Base-by-base conservation (phyloP, 176 grass and related monocot genomes). In the Triticum monococcum region DNA sequence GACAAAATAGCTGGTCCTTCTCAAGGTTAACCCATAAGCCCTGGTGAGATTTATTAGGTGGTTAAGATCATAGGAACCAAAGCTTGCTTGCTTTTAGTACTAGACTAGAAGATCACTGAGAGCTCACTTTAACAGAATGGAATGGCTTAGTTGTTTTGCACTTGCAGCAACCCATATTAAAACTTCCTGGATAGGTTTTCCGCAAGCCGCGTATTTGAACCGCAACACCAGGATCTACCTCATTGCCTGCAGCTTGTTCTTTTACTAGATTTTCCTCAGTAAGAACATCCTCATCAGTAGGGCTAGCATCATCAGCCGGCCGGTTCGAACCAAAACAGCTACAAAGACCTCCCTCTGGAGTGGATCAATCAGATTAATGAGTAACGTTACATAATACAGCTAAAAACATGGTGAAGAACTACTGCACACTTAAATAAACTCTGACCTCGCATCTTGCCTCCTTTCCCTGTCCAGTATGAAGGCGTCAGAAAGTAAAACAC, bases 11-110 rank as follows among this genome's bases (percentile, higher is more conserved):
- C 78, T 98, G 97, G 66, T 98, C 92, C 87, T 94, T 96, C 59
- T 91, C 90, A 80, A 98, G 72, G 84, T 96, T 98, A 71, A 98
- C 90, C 97, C 97, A 98, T 60, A 96, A 87, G n/a, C 90, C 97
- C 97, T 98, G 57, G 25, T 86, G 66, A 68, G 62, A 50, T 67
- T 72, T 74, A 65, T 80, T 82, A 31, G 23, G 32, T 28, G 9
- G 83, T 46, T 32, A 90, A 72, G 83, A 64, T 79, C 3, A 81
- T 48, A 67, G 68, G 18, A 61, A 79, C 2, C 61, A 86, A 60
- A 23, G 9, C 7, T 33, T 73, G 52, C 24, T 59, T 35, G 26
- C 16, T 73, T 64, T 52, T 36, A 41, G 35, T 41, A 41, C 9
- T 41, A 43, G 10, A 12, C 73, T 12, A 63, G n/a, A 76, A 26